These are phyloP conservation scores for Didymella lethalis DNA, from an alignment of 2,329 filamentous ascomycete species.

Conservation along the genomic window DNA sequence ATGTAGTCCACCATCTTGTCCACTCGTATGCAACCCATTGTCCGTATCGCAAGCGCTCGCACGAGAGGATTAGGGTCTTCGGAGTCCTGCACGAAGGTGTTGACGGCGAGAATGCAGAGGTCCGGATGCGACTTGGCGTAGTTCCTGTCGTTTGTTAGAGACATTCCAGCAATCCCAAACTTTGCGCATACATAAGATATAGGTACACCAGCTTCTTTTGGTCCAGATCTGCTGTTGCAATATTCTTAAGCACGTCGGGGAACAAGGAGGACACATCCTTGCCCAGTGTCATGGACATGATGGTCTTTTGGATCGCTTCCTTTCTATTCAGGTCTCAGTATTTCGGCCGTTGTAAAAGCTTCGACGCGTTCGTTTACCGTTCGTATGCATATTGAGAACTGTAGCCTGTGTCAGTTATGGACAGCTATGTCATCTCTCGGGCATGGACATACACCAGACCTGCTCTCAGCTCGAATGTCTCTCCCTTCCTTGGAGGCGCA, in stretches of 20 bases:
- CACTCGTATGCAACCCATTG: constrained; percentile 97
- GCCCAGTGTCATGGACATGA: constrained; percentile 99
- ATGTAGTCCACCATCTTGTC: constrained; percentile 99
- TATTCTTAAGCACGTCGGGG: constrained; percentile 98
- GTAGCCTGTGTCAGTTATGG: constrained; percentile 47
- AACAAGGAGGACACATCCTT: constrained; percentile 98
- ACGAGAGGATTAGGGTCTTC: constrained; percentile 98
- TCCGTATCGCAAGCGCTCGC: constrained; percentile 91
- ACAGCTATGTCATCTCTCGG: constrained; percentile 19
- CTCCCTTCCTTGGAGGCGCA: constrained; percentile 90
- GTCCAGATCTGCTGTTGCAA: constrained; percentile 90
- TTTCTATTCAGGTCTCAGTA: constrained; percentile 67
- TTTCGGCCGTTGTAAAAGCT: neutral
- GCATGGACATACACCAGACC: constrained; percentile 71
- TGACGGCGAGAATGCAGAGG: constrained; percentile 97
- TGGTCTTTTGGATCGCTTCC: constrained; percentile 98
- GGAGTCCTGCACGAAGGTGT: constrained; percentile 98
- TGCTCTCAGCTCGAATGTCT: constrained; percentile 96
- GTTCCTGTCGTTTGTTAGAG: constrained; percentile 70
- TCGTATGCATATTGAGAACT: constrained; percentile 99
- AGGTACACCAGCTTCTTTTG: constrained; percentile 99
- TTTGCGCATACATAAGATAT: constrained; percentile 75
- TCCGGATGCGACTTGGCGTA: constrained; percentile 99
- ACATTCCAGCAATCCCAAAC: neutral
- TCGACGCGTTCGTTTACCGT: constrained; percentile 59